Evolutionary conservation across 129 eudicot genomes (phyloP).

Genomic region (Smallanthus sonchifolius): DNA sequence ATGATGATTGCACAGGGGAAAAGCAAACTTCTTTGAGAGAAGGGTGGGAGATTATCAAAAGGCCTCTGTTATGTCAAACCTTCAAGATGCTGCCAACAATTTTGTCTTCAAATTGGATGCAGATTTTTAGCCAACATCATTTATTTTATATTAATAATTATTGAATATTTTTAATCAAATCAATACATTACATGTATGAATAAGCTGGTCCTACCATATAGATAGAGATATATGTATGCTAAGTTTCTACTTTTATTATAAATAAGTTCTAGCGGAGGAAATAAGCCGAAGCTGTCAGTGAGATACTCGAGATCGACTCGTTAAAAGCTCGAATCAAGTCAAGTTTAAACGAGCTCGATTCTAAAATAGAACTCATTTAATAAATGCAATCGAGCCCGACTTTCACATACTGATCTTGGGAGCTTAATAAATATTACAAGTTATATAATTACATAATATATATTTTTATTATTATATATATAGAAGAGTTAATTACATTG

Average conservation of each 20-base stretch:
- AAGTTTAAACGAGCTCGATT: no score
- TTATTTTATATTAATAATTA: not conserved
- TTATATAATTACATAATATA: no score
- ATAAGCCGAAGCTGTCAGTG: no score
- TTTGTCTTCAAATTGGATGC: constrained; percentile 67
- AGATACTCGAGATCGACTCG: no score
- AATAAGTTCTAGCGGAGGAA: not conserved
- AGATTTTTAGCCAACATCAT: constrained; percentile 47
- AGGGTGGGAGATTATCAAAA: constrained; percentile 87
- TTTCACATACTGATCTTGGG: no score
- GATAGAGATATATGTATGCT: not conserved
- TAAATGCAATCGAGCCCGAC: no score
- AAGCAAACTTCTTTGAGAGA: constrained; percentile 83
- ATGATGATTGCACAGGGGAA: constrained; percentile 52
- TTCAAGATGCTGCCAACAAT: constrained; percentile 45
- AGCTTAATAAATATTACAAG: no score
- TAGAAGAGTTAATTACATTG: no score
- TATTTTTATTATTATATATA: no score
- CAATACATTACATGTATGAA: not conserved
- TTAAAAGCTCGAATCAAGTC: no score
- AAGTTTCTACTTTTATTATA: not conserved
- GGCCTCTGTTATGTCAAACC: constrained; percentile 80
- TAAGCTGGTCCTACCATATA: not conserved
- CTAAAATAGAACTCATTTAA: no score
- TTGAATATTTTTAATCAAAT: not conserved